These are phyloP conservation scores for Talaromyces atroroseus DNA, from an alignment of 2,329 filamentous ascomycete genomes.

Conservation along the genomic window DNA sequence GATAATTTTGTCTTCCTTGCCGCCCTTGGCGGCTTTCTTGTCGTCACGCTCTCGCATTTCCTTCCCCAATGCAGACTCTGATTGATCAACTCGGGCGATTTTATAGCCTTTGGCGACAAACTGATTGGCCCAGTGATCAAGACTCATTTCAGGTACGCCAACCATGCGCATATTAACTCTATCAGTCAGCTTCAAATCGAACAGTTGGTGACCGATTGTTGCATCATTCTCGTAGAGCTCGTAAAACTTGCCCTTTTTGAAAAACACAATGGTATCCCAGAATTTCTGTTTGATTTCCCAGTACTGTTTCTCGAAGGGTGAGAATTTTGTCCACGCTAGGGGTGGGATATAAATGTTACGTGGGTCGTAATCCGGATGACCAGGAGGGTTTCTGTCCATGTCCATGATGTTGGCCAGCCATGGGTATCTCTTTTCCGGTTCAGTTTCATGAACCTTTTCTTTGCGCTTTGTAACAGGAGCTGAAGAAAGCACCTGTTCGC, in stretches of 20 bases:
- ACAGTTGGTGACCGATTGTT: conserved; percentile 90
- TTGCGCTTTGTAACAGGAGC: conserved; percentile 36
- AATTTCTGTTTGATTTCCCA: conserved; percentile 99
- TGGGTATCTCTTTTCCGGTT: conserved; percentile 78
- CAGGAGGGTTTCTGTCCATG: conserved; percentile 71
- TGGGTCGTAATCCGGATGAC: conserved; percentile 84
- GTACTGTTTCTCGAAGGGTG: conserved; percentile 94
- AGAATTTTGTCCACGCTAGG: conserved; percentile 72
- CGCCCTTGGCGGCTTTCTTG: conserved; percentile 49
- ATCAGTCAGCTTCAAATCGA: conserved; percentile 95
- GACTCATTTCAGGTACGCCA: conserved; percentile 86
- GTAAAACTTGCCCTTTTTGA: conserved; percentile 99
- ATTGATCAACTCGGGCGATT: conserved; percentile 92
- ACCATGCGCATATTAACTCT: conserved; percentile 99
- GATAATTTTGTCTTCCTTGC: conserved; percentile 89
- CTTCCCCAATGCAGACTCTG: conserved; percentile 90
- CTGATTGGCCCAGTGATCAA: conserved; percentile 97
- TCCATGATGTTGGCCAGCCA: conserved; percentile 87
- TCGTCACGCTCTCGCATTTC: conserved; percentile 92
- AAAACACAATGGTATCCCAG: conserved; percentile 97
- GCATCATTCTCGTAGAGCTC: conserved; percentile 98
- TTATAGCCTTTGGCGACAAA: conserved; percentile 98
- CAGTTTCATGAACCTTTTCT: conserved; percentile 69
- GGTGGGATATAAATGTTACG: conserved; percentile 87
- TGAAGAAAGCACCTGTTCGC: conserved; percentile 34